phyloP scores from a whole-genome alignment of 1,139 yeast species.

The Pneumocystis oryctolagi region DNA sequence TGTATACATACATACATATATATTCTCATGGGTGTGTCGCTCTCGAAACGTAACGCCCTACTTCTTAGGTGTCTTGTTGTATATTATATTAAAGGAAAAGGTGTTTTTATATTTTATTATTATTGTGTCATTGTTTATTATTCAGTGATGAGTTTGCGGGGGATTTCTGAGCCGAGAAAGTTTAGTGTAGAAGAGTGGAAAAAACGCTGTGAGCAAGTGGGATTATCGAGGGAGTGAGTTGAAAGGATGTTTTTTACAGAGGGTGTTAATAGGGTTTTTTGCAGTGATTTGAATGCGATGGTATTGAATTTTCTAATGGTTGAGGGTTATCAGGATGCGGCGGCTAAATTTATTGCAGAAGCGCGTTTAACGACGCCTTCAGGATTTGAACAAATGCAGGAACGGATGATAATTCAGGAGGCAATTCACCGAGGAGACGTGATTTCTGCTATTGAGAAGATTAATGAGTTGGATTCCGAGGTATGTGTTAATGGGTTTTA shows the following conservation, averaged over 20 bases:
- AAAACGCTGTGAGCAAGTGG: background rate
- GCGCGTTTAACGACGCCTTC: conserved; percentile 21
- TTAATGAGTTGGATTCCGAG: conserved; percentile 28
- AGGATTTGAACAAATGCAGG: conserved; percentile 20
- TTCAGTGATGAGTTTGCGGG: background rate
- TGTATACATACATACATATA: no score
- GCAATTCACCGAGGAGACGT: conserved; percentile 25
- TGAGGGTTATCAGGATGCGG: conserved; percentile 29
- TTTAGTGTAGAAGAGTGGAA: background rate
- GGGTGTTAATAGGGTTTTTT: background rate
- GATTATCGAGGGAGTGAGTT: background rate
- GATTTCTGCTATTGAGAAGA: conserved; percentile 26
- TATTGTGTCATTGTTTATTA: no score
- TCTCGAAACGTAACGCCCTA: no score
- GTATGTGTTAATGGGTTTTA: conserved; percentile 11
- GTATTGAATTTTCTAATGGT: conserved; percentile 28
- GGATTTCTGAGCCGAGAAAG: background rate
- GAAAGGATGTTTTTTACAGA: background rate
- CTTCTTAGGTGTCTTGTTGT: no score
- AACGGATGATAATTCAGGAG: conserved; percentile 24
- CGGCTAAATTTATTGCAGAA: conserved; percentile 25
- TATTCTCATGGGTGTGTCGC: no score
- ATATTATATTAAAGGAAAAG: no score
- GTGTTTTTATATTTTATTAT: no score
- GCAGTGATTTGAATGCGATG: conserved; percentile 23